Evolutionary conservation across 2,329 filamentous ascomycete species (phyloP).

Genomic region (Pseudocercospora vitis): DNA sequence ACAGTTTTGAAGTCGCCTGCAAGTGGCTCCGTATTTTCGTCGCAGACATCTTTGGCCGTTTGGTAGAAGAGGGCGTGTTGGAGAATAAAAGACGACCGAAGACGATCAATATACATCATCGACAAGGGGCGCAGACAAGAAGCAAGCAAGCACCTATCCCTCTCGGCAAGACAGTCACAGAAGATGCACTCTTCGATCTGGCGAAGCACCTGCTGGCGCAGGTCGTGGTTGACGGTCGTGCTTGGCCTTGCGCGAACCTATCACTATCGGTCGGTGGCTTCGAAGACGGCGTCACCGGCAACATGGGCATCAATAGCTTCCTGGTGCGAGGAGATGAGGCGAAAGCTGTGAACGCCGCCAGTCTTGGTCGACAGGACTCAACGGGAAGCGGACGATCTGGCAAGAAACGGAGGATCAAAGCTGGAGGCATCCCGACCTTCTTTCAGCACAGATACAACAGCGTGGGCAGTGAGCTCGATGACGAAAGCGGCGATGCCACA

Average conservation of each 20-base stretch:
- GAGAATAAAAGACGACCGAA: constrained; percentile 85
- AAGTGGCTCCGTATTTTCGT: constrained; percentile 90
- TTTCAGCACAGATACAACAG: constrained; percentile 33
- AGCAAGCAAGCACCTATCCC: constrained; percentile 78
- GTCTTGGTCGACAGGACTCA: constrained; percentile 26
- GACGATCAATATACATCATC: constrained; percentile 80
- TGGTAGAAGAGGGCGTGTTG: constrained; percentile 86
- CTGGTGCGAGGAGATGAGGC: constrained; percentile 67
- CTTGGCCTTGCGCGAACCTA: constrained; percentile 91
- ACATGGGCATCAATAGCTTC: constrained; percentile 82
- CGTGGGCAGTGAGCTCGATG: constrained; percentile 22
- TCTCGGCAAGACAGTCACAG: constrained; percentile 69
- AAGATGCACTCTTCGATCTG: constrained; percentile 70
- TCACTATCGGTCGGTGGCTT: constrained; percentile 89
- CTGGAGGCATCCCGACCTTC: constrained; percentile 39
- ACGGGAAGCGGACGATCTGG: constrained; percentile 29
- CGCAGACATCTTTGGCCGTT: constrained; percentile 83
- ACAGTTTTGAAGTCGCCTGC: constrained; percentile 71
- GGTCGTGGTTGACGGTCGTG: constrained; percentile 71
- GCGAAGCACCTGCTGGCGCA: constrained; percentile 76
- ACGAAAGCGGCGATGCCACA: constrained; percentile 11
- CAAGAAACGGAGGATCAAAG: constrained; percentile 41
- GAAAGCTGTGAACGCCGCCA: constrained; percentile 45
- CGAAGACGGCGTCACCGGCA: constrained; percentile 80
- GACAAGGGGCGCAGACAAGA: constrained; percentile 69